A percentile compares a stretch with the other conserved stretches of the same genome.
phyloP scores from a whole-genome alignment of 2,329 filamentous ascomycete species.

The Mollisiaceae sp. region DNA sequence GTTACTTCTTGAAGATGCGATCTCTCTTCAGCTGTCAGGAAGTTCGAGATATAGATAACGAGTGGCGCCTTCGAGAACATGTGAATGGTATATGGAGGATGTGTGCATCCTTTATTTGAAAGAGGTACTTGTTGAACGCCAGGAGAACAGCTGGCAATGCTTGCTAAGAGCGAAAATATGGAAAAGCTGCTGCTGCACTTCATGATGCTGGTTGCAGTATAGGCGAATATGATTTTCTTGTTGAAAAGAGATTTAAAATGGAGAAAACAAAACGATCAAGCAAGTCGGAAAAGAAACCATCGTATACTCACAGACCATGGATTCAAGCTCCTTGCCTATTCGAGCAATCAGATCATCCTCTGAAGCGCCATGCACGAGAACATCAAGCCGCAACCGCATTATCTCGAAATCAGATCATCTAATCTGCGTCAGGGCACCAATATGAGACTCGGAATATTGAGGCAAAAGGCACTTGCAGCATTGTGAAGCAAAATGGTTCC shows the following conservation, averaged over 20 bases:
- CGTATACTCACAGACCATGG: neutral
- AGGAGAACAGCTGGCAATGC: slow-evolving; percentile 9
- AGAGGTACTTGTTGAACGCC: slow-evolving; percentile 18
- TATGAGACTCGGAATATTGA: slow-evolving; percentile 6
- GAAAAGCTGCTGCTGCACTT: slow-evolving; percentile 1
- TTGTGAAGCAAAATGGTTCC: slow-evolving; percentile 17
- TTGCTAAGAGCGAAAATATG: slow-evolving; percentile 7
- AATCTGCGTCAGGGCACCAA: slow-evolving; percentile 13
- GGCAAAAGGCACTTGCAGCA: neutral
- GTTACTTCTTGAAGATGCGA: slow-evolving; percentile 56
- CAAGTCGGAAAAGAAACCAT: neutral
- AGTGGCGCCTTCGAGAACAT: slow-evolving; percentile 57
- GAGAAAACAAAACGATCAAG: neutral
- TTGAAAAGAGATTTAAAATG: neutral
- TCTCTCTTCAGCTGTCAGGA: slow-evolving; percentile 52
- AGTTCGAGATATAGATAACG: slow-evolving; percentile 61
- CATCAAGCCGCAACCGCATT: neutral
- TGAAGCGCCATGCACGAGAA: slow-evolving; percentile 8
- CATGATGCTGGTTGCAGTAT: neutral
- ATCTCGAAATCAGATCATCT: slow-evolving; percentile 12
- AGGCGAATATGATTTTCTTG: neutral
- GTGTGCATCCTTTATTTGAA: slow-evolving; percentile 18
- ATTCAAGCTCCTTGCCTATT: neutral
- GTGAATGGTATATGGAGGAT: slow-evolving; percentile 44
- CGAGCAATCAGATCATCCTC: slow-evolving; percentile 11